Percentiles rank a stretch among this genome's conserved stretches.
Evolutionary conservation across 2,329 filamentous ascomycete species (phyloP).

Genomic region (Colletotrichum salicis): DNA sequence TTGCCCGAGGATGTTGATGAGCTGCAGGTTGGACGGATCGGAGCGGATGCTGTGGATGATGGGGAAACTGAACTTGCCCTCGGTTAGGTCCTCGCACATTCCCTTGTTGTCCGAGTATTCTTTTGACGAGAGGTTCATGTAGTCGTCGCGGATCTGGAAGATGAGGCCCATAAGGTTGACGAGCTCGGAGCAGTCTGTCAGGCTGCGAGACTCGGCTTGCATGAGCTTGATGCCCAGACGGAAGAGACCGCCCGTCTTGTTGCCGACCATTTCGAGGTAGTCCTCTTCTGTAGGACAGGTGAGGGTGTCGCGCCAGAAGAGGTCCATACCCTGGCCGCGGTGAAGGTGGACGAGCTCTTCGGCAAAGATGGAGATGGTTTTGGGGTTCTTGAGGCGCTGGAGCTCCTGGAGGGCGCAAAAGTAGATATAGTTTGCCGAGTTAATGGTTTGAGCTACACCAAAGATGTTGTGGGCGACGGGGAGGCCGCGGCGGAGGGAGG

Average conservation of each 20-base stretch:
- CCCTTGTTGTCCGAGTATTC: slow-evolving; percentile 91
- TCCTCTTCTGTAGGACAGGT: slow-evolving; percentile 88
- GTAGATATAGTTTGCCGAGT: slow-evolving; percentile 90
- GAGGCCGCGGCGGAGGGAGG: slow-evolving; percentile 78
- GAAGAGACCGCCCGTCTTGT: slow-evolving; percentile 91
- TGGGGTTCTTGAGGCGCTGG: slow-evolving; percentile 74
- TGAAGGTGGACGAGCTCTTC: slow-evolving; percentile 88
- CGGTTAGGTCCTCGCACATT: slow-evolving; percentile 92
- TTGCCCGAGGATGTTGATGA: slow-evolving; percentile 93
- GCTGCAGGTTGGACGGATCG: slow-evolving; percentile 77
- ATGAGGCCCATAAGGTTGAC: slow-evolving; percentile 87
- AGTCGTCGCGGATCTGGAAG: slow-evolving; percentile 94
- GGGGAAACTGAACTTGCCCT: slow-evolving; percentile 97
- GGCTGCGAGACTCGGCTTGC: slow-evolving; percentile 74
- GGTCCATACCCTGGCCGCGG: slow-evolving; percentile 88
- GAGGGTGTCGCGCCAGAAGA: slow-evolving; percentile 88
- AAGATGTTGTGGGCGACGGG: slow-evolving; percentile 89
- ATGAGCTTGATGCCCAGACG: slow-evolving; percentile 86
- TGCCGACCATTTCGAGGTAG: slow-evolving; percentile 93
- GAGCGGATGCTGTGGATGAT: slow-evolving; percentile 92
- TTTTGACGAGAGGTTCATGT: slow-evolving; percentile 82
- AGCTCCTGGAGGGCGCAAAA: slow-evolving; percentile 83
- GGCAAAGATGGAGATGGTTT: slow-evolving; percentile 76
- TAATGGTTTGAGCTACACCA: slow-evolving; percentile 88
- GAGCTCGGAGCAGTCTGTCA: slow-evolving; percentile 80